Conservation (phyloP, 2,329 filamentous ascomycete species). For the Ophiostoma novo-ulmi region DNA sequence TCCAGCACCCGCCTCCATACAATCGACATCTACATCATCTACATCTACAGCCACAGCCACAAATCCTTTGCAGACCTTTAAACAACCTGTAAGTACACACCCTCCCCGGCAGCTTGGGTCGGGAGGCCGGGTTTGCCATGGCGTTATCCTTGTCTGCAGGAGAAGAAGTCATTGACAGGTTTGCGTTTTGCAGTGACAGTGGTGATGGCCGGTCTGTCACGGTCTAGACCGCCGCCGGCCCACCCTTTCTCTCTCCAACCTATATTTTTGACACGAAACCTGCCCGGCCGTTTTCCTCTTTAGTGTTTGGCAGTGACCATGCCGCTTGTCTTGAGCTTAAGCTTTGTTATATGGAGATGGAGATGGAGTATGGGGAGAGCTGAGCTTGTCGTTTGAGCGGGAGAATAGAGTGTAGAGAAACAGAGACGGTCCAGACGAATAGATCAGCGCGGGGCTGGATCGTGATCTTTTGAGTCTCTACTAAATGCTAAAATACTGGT, state of each 20-base stretch:
- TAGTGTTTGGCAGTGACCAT: neutral
- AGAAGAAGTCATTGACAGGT: too few species aligned
- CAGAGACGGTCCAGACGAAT: neutral
- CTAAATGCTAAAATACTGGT: too few species aligned
- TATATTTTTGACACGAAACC: neutral
- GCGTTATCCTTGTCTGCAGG: neutral
- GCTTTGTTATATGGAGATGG: neutral
- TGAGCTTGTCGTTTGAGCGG: too few species aligned
- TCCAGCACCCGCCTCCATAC: neutral
- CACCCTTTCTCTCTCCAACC: neutral
- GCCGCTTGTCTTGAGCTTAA: neutral
- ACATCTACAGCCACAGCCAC: neutral
- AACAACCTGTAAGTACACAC: neutral
- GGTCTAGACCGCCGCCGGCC: constrained; percentile 2
- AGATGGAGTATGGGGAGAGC: neutral
- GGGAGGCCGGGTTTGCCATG: neutral
- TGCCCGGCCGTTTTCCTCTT: neutral
- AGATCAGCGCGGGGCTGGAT: neutral
- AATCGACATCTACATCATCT: neutral
- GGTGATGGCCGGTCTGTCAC: neutral
- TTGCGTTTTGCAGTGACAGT: neutral
- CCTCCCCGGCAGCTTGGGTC: constrained; percentile 22
- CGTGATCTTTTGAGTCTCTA: neutral
- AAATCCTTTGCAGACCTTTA: neutral
- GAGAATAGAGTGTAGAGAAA: too few species aligned